Percentiles rank a stretch among this genome's conserved stretches.
phyloP scores from a whole-genome alignment of 164 flowering plant genomes.

The Hamamelis virginiana region DNA sequence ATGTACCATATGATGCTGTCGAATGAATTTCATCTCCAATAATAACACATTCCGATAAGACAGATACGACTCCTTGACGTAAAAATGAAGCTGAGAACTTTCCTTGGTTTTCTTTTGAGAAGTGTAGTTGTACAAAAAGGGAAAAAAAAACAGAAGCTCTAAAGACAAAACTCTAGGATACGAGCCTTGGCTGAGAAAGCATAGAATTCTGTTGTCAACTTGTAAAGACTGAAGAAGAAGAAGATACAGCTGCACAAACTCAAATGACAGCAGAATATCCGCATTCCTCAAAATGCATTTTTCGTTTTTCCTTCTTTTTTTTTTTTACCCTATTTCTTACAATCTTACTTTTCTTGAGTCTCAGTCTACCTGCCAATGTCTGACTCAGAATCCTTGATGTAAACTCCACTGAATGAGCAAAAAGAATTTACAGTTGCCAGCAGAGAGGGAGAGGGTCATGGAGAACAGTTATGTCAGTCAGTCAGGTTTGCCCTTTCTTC shows the following conservation, averaged over 20 bases:
- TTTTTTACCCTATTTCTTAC: background rate
- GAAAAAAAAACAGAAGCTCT: background rate
- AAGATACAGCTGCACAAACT: slow-evolving; percentile 13
- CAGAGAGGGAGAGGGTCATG: slow-evolving; percentile 15
- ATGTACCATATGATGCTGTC: no score
- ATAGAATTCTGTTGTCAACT: background rate
- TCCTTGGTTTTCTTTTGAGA: no score
- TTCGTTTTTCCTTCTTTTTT: background rate
- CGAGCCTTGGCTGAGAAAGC: background rate
- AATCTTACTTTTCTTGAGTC: slow-evolving; percentile 4
- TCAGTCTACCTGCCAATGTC: slow-evolving; percentile 3
- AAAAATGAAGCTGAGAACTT: no score
- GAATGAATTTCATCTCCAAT: no score
- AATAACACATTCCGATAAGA: no score
- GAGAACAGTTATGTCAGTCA: background rate
- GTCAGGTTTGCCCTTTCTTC: background rate
- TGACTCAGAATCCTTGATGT: slow-evolving; percentile 7
- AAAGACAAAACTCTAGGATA: background rate
- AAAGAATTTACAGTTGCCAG: slow-evolving; percentile 26
- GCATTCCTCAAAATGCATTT: slow-evolving; percentile 4
- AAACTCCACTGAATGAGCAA: slow-evolving; percentile 8
- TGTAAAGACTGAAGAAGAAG: background rate
- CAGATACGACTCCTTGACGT: no score
- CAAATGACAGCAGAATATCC: slow-evolving; percentile 9
- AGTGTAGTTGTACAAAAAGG: no score